Percentiles rank a stretch among this genome's conserved stretches.
phyloP scores from a whole-genome alignment of 2,329 filamentous ascomycete genomes.

The Pyrenochaeta sp. region DNA sequence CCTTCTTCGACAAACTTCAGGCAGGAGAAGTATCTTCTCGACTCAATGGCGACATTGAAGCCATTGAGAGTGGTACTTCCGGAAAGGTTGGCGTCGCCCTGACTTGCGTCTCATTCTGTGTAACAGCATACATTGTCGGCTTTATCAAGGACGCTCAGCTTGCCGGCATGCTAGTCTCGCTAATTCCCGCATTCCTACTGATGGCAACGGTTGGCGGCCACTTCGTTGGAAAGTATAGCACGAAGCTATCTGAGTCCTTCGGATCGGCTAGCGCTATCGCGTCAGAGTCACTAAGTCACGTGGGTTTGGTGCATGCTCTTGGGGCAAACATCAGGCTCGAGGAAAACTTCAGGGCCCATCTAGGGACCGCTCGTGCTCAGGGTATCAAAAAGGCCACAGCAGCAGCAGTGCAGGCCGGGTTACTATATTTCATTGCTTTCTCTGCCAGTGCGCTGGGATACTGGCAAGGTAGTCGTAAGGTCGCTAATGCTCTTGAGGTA shows the following conservation, averaged over 20 bases:
- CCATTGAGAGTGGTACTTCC: conserved; percentile 72
- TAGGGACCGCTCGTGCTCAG: conserved; percentile 60
- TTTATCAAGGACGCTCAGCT: conserved; percentile 71
- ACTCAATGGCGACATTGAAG: conserved; percentile 71
- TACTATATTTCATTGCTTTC: conserved; percentile 73
- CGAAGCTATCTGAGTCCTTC: conserved; percentile 61
- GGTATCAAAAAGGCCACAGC: conserved; percentile 67
- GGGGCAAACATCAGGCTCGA: conserved; percentile 67
- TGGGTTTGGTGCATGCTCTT: conserved; percentile 70
- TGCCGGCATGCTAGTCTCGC: conserved; percentile 69
- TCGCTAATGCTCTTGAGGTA: conserved; percentile 54
- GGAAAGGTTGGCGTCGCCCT: conserved; percentile 75
- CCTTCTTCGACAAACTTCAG: conserved; percentile 70
- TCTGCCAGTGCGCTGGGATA: conserved; percentile 73
- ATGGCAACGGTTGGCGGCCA: conserved; percentile 65
- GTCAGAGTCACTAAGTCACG: conserved; percentile 67
- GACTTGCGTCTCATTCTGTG: conserved; percentile 69
- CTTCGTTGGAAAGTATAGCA: conserved; percentile 63
- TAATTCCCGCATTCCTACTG: conserved; percentile 69
- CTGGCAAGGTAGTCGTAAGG: conserved; percentile 69
- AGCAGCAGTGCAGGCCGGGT: conserved; percentile 66
- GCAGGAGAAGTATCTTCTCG: conserved; percentile 70
- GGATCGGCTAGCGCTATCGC: conserved; percentile 69
- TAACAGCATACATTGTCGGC: conserved; percentile 72
- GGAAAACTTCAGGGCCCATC: conserved; percentile 63